A percentile compares a stretch with the other conserved stretches of the same genome.
These are phyloP conservation scores for Singerocomus inundabilis DNA, from an alignment of 1,284 basidiomycete species.

Conservation along the genomic window DNA sequence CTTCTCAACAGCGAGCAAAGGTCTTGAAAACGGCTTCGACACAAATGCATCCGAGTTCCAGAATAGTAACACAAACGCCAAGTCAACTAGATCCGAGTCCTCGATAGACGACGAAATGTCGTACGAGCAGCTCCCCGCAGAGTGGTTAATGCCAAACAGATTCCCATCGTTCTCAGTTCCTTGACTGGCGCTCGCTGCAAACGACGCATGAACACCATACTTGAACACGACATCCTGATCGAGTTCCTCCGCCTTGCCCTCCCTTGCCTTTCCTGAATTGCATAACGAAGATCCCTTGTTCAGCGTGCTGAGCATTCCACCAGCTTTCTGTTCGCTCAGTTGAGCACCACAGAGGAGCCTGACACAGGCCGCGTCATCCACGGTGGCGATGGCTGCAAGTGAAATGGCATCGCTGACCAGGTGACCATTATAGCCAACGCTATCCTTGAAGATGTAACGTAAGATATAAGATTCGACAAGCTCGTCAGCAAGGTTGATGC, in stretches of 20 bases:
- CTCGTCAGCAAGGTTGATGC: constrained; percentile 85
- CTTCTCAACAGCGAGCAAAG: constrained; percentile 76
- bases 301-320: constrained; percentile 75
- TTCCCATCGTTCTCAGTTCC: constrained; percentile 43
- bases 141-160: constrained; percentile 87
- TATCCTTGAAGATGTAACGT: constrained; percentile 75
- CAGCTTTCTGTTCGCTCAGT: constrained; percentile 71
- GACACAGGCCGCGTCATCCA: constrained; percentile 81
- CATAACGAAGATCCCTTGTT: constrained; percentile 69
- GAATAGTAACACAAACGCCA: constrained; percentile 82
- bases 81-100: constrained; percentile 83
- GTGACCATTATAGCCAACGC: constrained; percentile 60
- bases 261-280: constrained; percentile 75
- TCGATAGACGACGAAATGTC: constrained; percentile 76
- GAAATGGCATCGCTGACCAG: constrained; percentile 69
- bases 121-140: constrained; percentile 76
- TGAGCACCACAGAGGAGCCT: constrained; percentile 83
- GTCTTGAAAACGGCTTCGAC: constrained; percentile 84
- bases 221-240: too few species aligned
- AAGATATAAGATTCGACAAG: constrained; percentile 77
- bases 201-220: constrained; percentile 80
- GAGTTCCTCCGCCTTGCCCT: constrained; percentile 73
- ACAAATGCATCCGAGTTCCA: constrained; percentile 80
- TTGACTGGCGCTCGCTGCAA: constrained; percentile 52
- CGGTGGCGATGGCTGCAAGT: constrained; percentile 65